Evolutionary conservation across 441 rosid genomes (phyloP), one percentile per base, ranked within the genome.

Genomic region (Gossypium davidsonii): DNA sequence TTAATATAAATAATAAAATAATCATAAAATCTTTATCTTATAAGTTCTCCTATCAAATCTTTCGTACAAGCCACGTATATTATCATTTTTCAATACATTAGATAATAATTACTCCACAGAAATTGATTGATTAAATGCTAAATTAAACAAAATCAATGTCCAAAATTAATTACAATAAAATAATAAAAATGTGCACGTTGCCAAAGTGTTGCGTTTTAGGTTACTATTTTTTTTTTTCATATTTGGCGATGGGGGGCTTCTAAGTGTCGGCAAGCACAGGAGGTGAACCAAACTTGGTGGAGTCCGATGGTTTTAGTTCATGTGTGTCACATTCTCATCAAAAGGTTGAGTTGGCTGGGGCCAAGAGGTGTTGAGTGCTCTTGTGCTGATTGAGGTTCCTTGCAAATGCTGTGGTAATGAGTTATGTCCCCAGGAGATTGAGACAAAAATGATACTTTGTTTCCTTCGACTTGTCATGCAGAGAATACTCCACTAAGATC

Each of bases 231-330:
- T 59, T 59, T 68, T 52, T 74, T 18, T 42, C 6, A 5, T 5
- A 15, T 44, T 39, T 20, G 60, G 23, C 48, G 14, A 63, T 23
- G 34, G 1, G 55, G 20, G 6, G 6, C 14, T 46, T 6, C 34
- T 3, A 21, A 74, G 75, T 79, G 83, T 83, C 81, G 88, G 86
- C 83, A 80, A 80, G 80, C 65, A 59, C 11, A 55, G 25, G 18
- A 6, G 68, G 44, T 44, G 12, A 14, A 26, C 59, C 18, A 66
- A 69, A 44, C 18, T 2, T 11, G 17, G 14, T 61, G 61, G 46
- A 20, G 23, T 6, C 15, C 28, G 46, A 52, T 63, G 74, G 17
- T 12, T 64, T 18, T 72, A 21, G 66, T 56, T 61, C 57, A 48
- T 28, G 25, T 0, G 31, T 44, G 10, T 67, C 55, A 64, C 14